Evolutionary conservation across 805 yeast genomes (phyloP), one percentile per base, ranked within the genome.

Genomic region (Zygosaccharomyces lentus): DNA sequence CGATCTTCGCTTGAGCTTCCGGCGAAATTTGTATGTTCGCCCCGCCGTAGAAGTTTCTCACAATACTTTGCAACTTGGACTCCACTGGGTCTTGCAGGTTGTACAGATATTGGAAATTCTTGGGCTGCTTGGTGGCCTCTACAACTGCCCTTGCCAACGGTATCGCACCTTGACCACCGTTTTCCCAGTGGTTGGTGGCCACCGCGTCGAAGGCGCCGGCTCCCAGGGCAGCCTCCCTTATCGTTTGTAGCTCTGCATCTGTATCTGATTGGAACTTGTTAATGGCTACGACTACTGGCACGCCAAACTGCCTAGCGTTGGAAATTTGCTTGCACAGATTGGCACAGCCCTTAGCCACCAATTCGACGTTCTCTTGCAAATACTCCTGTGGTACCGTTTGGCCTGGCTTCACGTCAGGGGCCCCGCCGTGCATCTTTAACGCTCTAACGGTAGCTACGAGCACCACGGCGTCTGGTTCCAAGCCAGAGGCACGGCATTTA

Each of bases 181-280:
- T 78, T 56, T 87, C 96, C 96, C 96, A 91, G 69, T 91, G 98
- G 69, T 83, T 85, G 6, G 96, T 80, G 13, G 86, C 82, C 54
- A 89, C 87, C 9, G 97, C 97, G 63, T 82, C 95, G 52, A 76
- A 75, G 8, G 98, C 98, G 56, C 98, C 98, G n/a, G 96, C 96
- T 59, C 77, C 78, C 40, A 84, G 57, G 7, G 98, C 85, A 54
- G 86, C 90, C 59, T 80, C 77, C 60, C 81, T 85, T 56, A 91
- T 87, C 32, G 83, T 78, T 44, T 78, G 84, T 55, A 87, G 81
- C 71, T 91, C 98, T 35, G 80, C 83, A 17, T 70, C 80, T 36
- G 95, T 76, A 65, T 91, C 98, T 21, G 90, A 75, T 54, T 80
- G 82, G 73, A 91, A 86, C 63, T 80, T 79, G 74, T 91, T 91